phyloP scores from a whole-genome alignment of 2,329 filamentous ascomycete genomes.

The Talaromyces rugulosus region DNA sequence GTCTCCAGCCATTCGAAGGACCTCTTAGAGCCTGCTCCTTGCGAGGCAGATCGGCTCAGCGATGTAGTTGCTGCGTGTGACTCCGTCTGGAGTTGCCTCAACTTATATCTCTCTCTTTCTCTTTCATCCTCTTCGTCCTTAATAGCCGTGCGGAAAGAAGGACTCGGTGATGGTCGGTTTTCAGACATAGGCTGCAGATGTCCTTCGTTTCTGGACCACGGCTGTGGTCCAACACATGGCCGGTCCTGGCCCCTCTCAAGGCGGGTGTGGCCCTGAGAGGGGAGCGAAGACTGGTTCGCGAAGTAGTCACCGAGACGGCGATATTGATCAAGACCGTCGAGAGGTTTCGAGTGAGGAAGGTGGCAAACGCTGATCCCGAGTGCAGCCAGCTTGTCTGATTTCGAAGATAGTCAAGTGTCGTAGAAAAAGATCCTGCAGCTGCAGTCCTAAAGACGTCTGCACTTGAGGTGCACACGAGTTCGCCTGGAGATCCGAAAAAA shows the following conservation, averaged over 20 bases:
- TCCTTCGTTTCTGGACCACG: conserved; percentile 25
- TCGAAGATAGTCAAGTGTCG: not conserved
- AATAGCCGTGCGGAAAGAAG: conserved; percentile 24
- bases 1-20: conserved; percentile 35
- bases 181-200: conserved; percentile 36
- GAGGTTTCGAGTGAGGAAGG: conserved; percentile 28
- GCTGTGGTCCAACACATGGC: conserved; percentile 32
- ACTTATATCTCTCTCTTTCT: not conserved
- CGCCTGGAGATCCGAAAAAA: conserved; percentile 2
- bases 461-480: not conserved
- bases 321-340: conserved; percentile 26
- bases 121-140: conserved; percentile 3
- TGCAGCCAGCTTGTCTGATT: conserved; percentile 35
- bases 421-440: not conserved
- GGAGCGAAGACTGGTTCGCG: conserved; percentile 25
- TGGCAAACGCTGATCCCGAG: conserved; percentile 34
- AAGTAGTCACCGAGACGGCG: conserved; percentile 26
- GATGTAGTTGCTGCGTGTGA: conserved; percentile 20
- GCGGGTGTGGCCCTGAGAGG: conserved; percentile 33
- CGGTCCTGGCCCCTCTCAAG: conserved; percentile 36
- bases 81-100: conserved; percentile 3
- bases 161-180: conserved; percentile 25
- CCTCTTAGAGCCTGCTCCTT: conserved; percentile 21
- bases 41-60: not conserved
- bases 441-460: not conserved